Percentiles rank a stretch among this genome's conserved stretches.
phyloP scores from a whole-genome alignment of 1,284 basidiomycete genomes.

The Papiliotrema flavescens region DNA sequence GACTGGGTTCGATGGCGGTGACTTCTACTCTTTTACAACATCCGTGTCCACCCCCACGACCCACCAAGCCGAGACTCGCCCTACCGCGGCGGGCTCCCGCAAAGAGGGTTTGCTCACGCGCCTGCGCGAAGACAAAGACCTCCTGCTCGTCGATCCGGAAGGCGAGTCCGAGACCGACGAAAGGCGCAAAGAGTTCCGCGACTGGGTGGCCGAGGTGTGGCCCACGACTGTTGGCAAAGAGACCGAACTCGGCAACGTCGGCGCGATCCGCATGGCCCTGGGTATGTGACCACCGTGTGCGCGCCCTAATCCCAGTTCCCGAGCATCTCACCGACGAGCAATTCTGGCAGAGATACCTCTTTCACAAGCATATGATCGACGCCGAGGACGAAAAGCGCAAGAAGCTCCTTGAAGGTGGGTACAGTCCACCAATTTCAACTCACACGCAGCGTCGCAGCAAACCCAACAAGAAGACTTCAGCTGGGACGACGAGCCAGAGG shows the following conservation, averaged over 20 bases:
- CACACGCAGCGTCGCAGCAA: slow-evolving; percentile 17
- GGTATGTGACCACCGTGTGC: slow-evolving; percentile 50
- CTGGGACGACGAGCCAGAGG: slow-evolving; percentile 48
- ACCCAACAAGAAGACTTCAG: slow-evolving; percentile 44
- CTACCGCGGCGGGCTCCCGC: slow-evolving; percentile 49
- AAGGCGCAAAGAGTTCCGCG: slow-evolving; percentile 58
- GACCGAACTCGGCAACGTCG: slow-evolving; percentile 54
- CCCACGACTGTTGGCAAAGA: slow-evolving; percentile 49
- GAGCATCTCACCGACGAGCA: slow-evolving; percentile 61
- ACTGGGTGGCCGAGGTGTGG: slow-evolving; percentile 61
- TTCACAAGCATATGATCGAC: slow-evolving; percentile 80
- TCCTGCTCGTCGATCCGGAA: slow-evolving; percentile 72
- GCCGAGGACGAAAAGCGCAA: slow-evolving; percentile 77
- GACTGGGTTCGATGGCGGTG: slow-evolving; percentile 73
- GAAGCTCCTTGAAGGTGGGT: slow-evolving; percentile 68
- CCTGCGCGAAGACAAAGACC: slow-evolving; percentile 68
- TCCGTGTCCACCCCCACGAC: slow-evolving; percentile 47
- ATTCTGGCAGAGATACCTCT: slow-evolving; percentile 92
- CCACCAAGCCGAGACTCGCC: slow-evolving; percentile 29
- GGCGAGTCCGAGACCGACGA: slow-evolving; percentile 53
- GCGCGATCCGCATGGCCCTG: slow-evolving; percentile 58
- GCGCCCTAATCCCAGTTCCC: slow-evolving; percentile 59
- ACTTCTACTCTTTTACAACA: slow-evolving; percentile 64
- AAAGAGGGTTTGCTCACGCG: slow-evolving; percentile 73
- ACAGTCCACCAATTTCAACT: not conserved